Base-by-base conservation (phyloP, 805 yeast species). In the Suhomyces xylopsoci region DNA sequence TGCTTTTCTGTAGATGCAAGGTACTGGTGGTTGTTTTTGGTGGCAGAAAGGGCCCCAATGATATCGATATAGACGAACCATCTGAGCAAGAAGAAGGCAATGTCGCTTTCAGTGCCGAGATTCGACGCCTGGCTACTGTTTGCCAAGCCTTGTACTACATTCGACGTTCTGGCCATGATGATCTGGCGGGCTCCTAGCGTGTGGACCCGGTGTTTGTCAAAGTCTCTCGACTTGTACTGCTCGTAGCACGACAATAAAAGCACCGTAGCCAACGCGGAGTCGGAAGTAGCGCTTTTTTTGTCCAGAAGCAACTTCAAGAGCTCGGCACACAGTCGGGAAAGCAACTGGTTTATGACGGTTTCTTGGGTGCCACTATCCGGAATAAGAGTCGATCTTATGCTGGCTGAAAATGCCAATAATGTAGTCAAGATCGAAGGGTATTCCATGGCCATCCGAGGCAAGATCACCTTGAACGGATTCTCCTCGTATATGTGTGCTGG, bases 11-110 rank as follows among this genome's bases (percentile, higher is more conserved):
- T 55, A 0, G 58, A 56, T 12, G 63, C 57, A n/a, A 70, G 61
- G 51, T 70, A 68, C 58, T 68, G 70, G 40, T 66, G 63, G 7
- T 76, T 48, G 48, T 67, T 60, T 20, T 63, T 66, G 2, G 87
- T 78, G 0, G 89, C 78, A 1, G 88, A 81, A 22, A 87, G 68
- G 0, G 82, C 78, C 0, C 89, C 86, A 19, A 87, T 72, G 2
- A 85, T 80, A 59, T 85, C 90, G 32, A 84, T 68, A 60, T 84
- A 87, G 0, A 83, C 84, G 62, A 83, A 86, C 89, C 90, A 85
- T 49, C 91, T 68, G 56, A 80, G 71, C 45, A 87, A 69, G 58
- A 87, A 87, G 55, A 71, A 82, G 0, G 81, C 66, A 12, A 81
- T 70, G 55, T 77, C 78, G 47, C 71, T 60, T 49, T 74, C 77